Conservation (phyloP, 2,329 filamentous ascomycete genomes). For the Fusarium acutatum region DNA sequence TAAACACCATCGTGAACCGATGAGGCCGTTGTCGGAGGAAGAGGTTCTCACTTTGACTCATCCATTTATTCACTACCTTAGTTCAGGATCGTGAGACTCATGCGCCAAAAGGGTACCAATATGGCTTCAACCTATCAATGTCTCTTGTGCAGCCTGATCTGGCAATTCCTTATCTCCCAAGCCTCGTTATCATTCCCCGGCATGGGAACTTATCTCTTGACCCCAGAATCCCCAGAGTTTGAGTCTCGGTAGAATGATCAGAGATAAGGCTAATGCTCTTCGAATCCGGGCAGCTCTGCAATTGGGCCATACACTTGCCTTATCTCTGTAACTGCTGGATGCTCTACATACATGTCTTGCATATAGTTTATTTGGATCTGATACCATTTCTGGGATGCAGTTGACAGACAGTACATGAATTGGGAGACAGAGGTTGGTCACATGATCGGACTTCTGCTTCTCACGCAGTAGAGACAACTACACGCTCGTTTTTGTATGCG, state of each 20-base stretch:
- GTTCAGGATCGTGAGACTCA: neutral
- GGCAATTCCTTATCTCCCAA: conserved; percentile 26
- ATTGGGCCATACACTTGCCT: conserved; percentile 21
- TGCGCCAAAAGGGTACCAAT: neutral
- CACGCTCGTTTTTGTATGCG: neutral
- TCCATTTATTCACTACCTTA: neutral
- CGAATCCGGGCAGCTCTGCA: conserved; percentile 30
- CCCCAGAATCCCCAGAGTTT: conserved; percentile 30
- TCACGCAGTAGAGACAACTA: neutral
- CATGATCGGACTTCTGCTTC: neutral
- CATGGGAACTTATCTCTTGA: conserved; percentile 27
- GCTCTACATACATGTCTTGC: conserved; percentile 16
- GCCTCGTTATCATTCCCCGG: conserved; percentile 7
- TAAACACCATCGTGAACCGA: conserved; percentile 20
- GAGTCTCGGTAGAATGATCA: conserved; percentile 12
- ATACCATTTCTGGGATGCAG: neutral
- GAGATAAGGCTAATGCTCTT: conserved; percentile 26
- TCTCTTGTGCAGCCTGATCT: neutral
- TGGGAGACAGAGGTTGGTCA: neutral
- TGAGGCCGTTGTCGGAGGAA: conserved; percentile 6
- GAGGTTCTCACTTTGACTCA: conserved; percentile 8
- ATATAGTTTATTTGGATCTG: conserved; percentile 20
- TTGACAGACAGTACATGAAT: neutral
- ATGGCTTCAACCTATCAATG: neutral
- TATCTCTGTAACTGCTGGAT: conserved; percentile 15